Base-by-base conservation (phyloP, 345 rosid genomes). In the Arabis hirsuta region DNA sequence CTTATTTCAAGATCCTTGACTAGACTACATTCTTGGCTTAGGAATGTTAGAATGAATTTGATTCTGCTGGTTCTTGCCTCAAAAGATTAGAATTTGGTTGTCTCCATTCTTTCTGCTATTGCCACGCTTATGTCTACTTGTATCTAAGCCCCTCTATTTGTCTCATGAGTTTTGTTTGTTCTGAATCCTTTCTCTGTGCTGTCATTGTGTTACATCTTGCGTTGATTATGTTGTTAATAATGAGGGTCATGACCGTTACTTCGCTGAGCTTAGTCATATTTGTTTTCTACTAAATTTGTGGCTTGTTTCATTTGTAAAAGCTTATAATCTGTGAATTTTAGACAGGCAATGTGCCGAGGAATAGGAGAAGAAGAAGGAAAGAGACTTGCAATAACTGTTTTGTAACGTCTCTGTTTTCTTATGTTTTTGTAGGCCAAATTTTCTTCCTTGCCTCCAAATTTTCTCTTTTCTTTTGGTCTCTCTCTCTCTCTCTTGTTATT, bases 351-450 rank as follows among this genome's bases (percentile, higher is more conserved):
- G 42, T 5, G 8, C 14, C 22, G 5, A 43, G 68, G 68, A 61
- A 50, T 48, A 53, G 55, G 29, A 47, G 29, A 38, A 69, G 73
- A 55, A 31, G 55, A 46, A 63, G 55, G 10, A 46, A 63, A 32
- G 16, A 44, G n/a, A 7, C 27, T 43, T 7, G 36, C 7, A 32
- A 32, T 3, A 6, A 32, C 36, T 5, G 36, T 32, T 32, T 5
- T 32, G 36, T 1, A 32, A 5, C 24, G 24, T 5, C 36, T 7
- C 36, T 32, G 32, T 29, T 5, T 32, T 32, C 4, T n/a, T 24
- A 52, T 47, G 16, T 67, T 26, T 54, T 54, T 44, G 14, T 12
- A 24, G 10, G 62, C 16, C 39, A 54, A 13, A 66, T 39, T 52
- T 27, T 55, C 61, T 27, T 7, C 7, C 6, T 55, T 34, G 42